Evolutionary conservation across 176 grass and related monocot genomes (phyloP).

Genomic region (Aegilops speltoides): DNA sequence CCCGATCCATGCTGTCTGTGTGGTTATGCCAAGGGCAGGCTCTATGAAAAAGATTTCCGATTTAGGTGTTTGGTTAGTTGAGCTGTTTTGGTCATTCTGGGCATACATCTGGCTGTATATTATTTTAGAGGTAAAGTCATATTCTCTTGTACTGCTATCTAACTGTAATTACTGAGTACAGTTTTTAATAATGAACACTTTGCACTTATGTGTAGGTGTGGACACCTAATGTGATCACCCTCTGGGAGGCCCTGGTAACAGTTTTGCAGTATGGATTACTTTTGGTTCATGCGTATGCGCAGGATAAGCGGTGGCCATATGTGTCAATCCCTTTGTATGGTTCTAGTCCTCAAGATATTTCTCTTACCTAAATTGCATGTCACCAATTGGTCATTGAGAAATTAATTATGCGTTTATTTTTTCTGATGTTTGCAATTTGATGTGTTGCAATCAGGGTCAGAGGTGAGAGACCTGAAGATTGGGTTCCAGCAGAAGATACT

Average conservation of each 20-base stretch:
- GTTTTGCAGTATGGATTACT: slow-evolving; percentile 86
- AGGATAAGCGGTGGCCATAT: slow-evolving; percentile 92
- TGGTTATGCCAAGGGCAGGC: slow-evolving; percentile 68
- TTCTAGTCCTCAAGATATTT: neutral
- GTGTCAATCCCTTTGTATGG: slow-evolving; percentile 80
- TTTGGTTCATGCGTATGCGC: slow-evolving; percentile 84
- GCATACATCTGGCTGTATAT: slow-evolving; percentile 89
- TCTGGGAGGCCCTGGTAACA: slow-evolving; percentile 81
- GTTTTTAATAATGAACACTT: slow-evolving; percentile 1
- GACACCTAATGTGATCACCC: slow-evolving; percentile 79
- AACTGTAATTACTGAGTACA: neutral
- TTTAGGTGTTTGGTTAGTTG: slow-evolving; percentile 85
- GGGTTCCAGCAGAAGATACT: slow-evolving; percentile 59
- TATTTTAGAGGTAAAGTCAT: slow-evolving; percentile 72
- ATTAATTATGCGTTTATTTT: neutral
- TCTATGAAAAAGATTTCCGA: slow-evolving; percentile 90
- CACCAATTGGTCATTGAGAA: neutral
- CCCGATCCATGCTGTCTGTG: slow-evolving; percentile 86
- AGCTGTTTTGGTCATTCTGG: slow-evolving; percentile 91
- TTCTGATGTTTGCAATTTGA: slow-evolving; percentile 15
- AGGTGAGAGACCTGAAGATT: slow-evolving; percentile 87
- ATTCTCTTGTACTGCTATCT: slow-evolving; percentile 5
- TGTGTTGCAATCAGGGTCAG: slow-evolving; percentile 49
- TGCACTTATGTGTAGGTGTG: slow-evolving; percentile 49
- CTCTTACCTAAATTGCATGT: neutral